Base-by-base conservation (phyloP, 495 filamentous ascomycete species). In the Lophium mytilinum region DNA sequence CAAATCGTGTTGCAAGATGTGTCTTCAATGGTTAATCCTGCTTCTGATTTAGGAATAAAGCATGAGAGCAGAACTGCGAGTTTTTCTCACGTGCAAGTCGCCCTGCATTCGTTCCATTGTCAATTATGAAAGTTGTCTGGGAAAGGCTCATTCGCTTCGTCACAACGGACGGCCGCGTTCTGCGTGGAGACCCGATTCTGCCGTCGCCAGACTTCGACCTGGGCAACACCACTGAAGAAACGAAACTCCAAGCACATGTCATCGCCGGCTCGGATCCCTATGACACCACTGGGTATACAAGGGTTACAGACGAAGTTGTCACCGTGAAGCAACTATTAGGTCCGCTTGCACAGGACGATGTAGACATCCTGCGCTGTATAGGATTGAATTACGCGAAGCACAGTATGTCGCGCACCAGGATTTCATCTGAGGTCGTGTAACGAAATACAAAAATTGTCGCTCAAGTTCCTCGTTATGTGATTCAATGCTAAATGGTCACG, bases 101-200 rank as follows among this genome's bases (percentile, higher is more conserved):
- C 6, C 24, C 24, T 30, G 24, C 24, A 30, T 30, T 30, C 24
- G 24, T 30, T 30, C 6, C 24, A 30, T 30, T 6, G 24, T 30
- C 24, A 30, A 30, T 30, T 30, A 30, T 30, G 24, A 30, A 30
- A 6, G 24, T 30, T 30, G 45, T 30, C 21, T 80, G 77, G 77
- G 61, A 72, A 58, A 72, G 77, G 50, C 67, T 79, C 0, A 76
- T 80, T 51, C 74, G 77, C 33, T 80, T 79, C 61, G 69, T 70
- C 9, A 70, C 74, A 11, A 71, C 70, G 4, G 73, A 77, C 9
- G 74, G 77, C 34, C 72, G 72, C 46, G 67, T 71, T 12, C 67
- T 72, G 8, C 70, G 75, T 33, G 77, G 77, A 43, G 76, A 79
- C 56, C 77, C 78, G 33, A 72, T 79, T 33, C 63, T 79, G 9